Conservation (phyloP, 1,284 basidiomycete genomes). For the Sanghuangporus sanghuang region DNA sequence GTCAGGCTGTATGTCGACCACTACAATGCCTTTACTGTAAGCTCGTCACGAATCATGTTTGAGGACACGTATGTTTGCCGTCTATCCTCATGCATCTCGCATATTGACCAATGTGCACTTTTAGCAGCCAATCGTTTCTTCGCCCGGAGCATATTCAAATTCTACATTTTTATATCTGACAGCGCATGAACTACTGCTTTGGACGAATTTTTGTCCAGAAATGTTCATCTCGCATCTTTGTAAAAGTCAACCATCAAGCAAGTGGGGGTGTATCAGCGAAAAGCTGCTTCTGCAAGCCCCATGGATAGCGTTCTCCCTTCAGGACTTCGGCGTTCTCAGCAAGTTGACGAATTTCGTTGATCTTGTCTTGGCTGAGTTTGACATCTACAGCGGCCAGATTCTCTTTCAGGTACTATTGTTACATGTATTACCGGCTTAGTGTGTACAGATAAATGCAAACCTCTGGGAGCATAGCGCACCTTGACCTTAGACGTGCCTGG, state of each 20-base stretch:
- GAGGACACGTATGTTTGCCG: neutral
- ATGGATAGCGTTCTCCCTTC: conserved; percentile 14
- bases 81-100: no score
- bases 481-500: conserved; percentile 44
- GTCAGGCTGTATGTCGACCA: no score
- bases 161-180: no score
- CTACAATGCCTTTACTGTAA: no score
- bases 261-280: conserved; percentile 14
- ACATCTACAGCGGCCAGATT: conserved; percentile 34
- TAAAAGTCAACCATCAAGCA: no score
- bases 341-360: conserved; percentile 30
- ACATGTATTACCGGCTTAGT: neutral
- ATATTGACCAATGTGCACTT: no score
- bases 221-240: conserved; percentile 28
- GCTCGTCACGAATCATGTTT: conserved; percentile 2
- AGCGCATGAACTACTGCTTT: no score
- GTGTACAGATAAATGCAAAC: neutral
- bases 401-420: conserved; percentile 34
- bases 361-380: conserved; percentile 33
- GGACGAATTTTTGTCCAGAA: conserved; percentile 30
- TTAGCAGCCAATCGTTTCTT: no score
- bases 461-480: conserved; percentile 21
- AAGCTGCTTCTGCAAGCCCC: conserved; percentile 6
- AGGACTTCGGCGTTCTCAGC: conserved; percentile 29
- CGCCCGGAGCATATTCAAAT: no score